Evolutionary conservation across 495 filamentous ascomycete species (phyloP).

Genomic region (Neurospora sp.): DNA sequence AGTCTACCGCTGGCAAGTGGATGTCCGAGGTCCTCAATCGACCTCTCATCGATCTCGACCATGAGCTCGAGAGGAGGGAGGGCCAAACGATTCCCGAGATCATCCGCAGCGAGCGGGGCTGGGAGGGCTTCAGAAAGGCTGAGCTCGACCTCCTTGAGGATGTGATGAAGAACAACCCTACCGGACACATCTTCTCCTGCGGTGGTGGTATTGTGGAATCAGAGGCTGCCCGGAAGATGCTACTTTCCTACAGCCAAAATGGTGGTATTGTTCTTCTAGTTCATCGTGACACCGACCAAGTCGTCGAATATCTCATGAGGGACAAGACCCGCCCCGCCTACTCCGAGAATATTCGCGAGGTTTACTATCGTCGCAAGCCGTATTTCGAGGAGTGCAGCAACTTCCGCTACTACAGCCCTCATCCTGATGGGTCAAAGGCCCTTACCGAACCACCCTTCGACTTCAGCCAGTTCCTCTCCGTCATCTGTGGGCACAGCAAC

Average conservation of each 20-base stretch:
- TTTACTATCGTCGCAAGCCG: constrained; percentile 84
- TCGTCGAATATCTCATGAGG: constrained; percentile 80
- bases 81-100: constrained; percentile 76
- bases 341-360: constrained; percentile 83
- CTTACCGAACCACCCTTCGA: constrained; percentile 60
- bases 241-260: constrained; percentile 60
- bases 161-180: constrained; percentile 61
- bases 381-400: constrained; percentile 95
- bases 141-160: constrained; percentile 68
- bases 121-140: constrained; percentile 78
- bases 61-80: constrained; percentile 63
- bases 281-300: constrained; percentile 74
- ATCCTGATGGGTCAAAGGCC: constrained; percentile 44
- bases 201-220: constrained; percentile 91
- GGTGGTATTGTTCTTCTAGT: constrained; percentile 88
- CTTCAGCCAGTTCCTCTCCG: constrained; percentile 65
- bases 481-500: constrained; percentile 59
- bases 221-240: constrained; percentile 65
- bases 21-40: constrained; percentile 63
- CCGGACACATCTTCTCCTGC: constrained; percentile 78
- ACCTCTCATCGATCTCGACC: constrained; percentile 78
- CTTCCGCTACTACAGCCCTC: constrained; percentile 80
- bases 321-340: constrained; percentile 93
- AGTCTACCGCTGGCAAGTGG: constrained; percentile 87
- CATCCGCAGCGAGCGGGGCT: constrained; percentile 60